phyloP scores from a whole-genome alignment of 2,329 filamentous ascomycete species.

The Ustilaginoidea virens region DNA sequence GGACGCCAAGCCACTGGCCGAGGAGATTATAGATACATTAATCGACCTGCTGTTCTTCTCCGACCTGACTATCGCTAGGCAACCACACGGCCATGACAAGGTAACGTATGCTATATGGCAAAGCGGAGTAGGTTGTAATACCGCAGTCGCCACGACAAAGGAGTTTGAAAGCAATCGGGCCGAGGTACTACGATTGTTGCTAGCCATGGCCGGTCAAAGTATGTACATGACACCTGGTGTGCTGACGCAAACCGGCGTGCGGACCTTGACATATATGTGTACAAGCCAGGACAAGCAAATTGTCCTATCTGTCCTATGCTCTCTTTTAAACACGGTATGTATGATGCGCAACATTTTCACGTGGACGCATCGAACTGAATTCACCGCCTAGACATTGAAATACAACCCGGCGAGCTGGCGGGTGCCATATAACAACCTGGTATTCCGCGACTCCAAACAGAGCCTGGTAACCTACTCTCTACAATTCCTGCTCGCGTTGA shows the following conservation, averaged over 20 bases:
- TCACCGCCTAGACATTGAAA: constrained; percentile 57
- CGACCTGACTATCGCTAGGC: constrained; percentile 69
- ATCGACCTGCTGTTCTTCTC: constrained; percentile 84
- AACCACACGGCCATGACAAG: constrained; percentile 57
- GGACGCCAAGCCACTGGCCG: constrained; percentile 72
- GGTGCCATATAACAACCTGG: constrained; percentile 83
- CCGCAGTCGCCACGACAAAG: constrained; percentile 71
- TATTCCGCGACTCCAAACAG: constrained; percentile 83
- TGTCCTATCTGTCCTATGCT: constrained; percentile 81
- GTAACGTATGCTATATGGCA: constrained; percentile 95
- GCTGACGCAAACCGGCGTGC: constrained; percentile 70
- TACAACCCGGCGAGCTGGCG: constrained; percentile 92
- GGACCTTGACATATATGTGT: constrained; percentile 75
- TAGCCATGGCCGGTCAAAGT: constrained; percentile 77
- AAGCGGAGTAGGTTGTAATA: constrained; percentile 91
- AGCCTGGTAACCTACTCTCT: constrained; percentile 82
- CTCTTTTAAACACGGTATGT: constrained; percentile 77
- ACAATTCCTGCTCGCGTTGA: constrained; percentile 71
- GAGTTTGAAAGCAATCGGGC: constrained; percentile 88
- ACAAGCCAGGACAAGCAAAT: constrained; percentile 82
- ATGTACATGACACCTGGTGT: constrained; percentile 78
- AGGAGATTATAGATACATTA: constrained; percentile 83
- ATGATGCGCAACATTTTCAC: constrained; percentile 1
- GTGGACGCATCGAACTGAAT: constrained; percentile 2
- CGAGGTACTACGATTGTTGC: constrained; percentile 72